A percentile compares a stretch with the other conserved stretches of the same genome.
These are phyloP conservation scores for Hemileccinum impolitum DNA, from an alignment of 768 basidiomycete genomes.

Conservation along the genomic window DNA sequence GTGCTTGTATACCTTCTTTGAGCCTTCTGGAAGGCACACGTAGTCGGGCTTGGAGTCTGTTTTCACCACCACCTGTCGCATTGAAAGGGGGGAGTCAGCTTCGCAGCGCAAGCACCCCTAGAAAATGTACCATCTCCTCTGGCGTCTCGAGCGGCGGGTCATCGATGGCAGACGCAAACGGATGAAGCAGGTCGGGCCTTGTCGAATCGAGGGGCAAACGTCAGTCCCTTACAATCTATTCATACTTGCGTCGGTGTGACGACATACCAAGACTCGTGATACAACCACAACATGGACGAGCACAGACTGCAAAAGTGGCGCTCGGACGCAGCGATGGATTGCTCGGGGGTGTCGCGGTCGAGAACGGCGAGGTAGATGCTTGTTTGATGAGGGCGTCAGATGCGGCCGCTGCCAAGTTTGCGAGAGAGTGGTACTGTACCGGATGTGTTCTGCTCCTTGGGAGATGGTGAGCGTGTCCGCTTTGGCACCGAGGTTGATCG, in stretches of 20 bases:
- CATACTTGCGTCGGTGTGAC: background rate
- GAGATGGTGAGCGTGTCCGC: slow-evolving; percentile 49
- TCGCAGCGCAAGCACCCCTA: no score
- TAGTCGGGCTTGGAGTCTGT: slow-evolving; percentile 53
- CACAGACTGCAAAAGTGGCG: slow-evolving; percentile 63
- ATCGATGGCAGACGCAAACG: slow-evolving; percentile 67
- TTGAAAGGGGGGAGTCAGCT: background rate
- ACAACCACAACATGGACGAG: slow-evolving; percentile 66
- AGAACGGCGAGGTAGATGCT: slow-evolving; percentile 63
- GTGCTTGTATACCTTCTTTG: slow-evolving; percentile 42
- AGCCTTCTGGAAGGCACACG: slow-evolving; percentile 60
- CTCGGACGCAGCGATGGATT: slow-evolving; percentile 50
- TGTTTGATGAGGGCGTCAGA: slow-evolving; percentile 15
- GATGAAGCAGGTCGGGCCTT: slow-evolving; percentile 65
- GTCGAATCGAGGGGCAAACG: background rate
- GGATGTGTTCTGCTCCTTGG: slow-evolving; percentile 50
- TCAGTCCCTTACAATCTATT: background rate
- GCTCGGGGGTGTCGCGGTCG: slow-evolving; percentile 49
- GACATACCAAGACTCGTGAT: slow-evolving; percentile 50
- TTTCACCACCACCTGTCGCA: slow-evolving; percentile 45
- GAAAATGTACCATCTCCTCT: slow-evolving; percentile 41
- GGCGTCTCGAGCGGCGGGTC: slow-evolving; percentile 53
- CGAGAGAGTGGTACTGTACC: slow-evolving; percentile 30
- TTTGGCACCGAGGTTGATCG: slow-evolving; percentile 62
- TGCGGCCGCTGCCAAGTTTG: background rate